Conservation (phyloP, 2,329 filamentous ascomycete species). For the Microdochium bolleyi region DNA sequence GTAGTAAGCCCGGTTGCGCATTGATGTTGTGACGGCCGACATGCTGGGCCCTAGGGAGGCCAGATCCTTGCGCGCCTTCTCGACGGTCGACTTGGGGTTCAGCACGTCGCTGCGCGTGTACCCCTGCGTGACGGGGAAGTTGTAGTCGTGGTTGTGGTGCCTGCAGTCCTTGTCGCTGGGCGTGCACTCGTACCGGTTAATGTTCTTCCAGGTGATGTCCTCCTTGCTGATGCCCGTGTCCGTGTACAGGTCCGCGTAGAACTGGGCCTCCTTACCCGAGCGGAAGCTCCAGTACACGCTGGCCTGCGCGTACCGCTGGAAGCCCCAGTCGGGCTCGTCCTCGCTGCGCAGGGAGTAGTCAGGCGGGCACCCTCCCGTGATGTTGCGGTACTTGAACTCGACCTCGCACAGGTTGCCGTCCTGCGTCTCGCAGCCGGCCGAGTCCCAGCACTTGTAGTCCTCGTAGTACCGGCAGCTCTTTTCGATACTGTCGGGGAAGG, state of each 20-base stretch:
- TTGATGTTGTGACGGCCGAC: not conserved
- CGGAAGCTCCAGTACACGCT: slow-evolving; percentile 4
- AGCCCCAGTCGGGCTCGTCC: not conserved
- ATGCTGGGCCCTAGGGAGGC: slow-evolving; percentile 1
- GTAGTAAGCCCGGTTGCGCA: not conserved
- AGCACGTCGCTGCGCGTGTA: slow-evolving; percentile 3
- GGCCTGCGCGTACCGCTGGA: not conserved
- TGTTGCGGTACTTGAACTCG: slow-evolving; percentile 1
- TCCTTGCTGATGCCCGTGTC: slow-evolving; percentile 7
- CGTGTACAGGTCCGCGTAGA: slow-evolving; percentile 5
- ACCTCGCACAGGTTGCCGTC: not conserved
- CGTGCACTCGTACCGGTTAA: not conserved
- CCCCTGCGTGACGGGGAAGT: slow-evolving; percentile 2
- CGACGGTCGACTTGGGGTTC: slow-evolving; percentile 5
- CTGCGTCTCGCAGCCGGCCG: not conserved
- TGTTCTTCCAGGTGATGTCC: slow-evolving; percentile 5
- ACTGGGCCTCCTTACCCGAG: slow-evolving; percentile 2
- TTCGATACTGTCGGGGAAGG: too few species aligned
- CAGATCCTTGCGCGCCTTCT: slow-evolving; percentile 1
- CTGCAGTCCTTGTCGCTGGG: not conserved
- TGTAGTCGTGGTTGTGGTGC: slow-evolving; percentile 2
- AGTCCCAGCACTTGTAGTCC: slow-evolving; percentile 1
- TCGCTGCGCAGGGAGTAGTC: slow-evolving; percentile 5
- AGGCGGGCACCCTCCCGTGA: slow-evolving; percentile 3
- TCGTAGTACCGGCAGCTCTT: not conserved